Percentiles rank a stretch among this genome's conserved stretches.
Evolutionary conservation across 139 green algal genomes (phyloP).

Genomic region (Pseudopediastrum boryanum): DNA sequence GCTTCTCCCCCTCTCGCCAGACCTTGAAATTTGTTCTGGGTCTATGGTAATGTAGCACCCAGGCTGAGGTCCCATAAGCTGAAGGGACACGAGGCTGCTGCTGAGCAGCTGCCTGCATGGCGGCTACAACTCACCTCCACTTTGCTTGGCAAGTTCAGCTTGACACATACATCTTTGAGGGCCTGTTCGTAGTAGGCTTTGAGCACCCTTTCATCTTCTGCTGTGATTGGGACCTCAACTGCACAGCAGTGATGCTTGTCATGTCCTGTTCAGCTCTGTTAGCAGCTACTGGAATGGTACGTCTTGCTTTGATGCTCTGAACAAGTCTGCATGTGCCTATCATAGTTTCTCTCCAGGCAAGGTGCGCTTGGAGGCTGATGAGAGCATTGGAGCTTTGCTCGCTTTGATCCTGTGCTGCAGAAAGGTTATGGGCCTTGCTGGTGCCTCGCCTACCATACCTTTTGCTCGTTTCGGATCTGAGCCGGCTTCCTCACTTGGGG

Average conservation of each 20-base stretch:
- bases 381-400: background rate
- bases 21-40: background rate
- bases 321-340: background rate
- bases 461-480: conserved; percentile 28
- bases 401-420: background rate
- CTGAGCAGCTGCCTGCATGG: background rate
- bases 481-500: conserved; percentile 3
- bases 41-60: background rate
- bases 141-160: conserved; percentile 63
- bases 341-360: background rate
- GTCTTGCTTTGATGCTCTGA: background rate
- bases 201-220: conserved; percentile 55
- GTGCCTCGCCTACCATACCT: background rate
- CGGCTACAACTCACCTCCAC: conserved; percentile 50
- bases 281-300: background rate
- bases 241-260: background rate
- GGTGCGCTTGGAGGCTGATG: background rate
- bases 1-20: background rate
- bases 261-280: background rate
- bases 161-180: conserved; percentile 55
- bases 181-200: conserved; percentile 53
- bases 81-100: background rate
- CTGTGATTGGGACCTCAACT: conserved; percentile 15
- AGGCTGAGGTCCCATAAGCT: background rate
- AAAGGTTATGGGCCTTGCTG: background rate